A percentile compares a stretch with the other conserved stretches of the same genome.
Conservation (phyloP, 805 yeast species). For the Candida lessepsii region DNA sequence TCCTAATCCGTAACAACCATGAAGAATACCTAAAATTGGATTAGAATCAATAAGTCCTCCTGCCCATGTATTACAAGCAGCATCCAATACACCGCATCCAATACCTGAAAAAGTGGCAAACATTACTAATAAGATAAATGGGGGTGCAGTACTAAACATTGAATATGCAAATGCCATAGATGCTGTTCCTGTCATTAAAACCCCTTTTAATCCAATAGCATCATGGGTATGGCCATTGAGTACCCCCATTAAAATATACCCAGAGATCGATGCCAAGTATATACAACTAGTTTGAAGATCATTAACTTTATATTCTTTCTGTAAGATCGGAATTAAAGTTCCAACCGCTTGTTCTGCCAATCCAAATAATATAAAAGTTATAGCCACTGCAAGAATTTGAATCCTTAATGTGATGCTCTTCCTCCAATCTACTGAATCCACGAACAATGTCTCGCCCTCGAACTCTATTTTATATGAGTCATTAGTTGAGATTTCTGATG, state of each 20-base stretch:
- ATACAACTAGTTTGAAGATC: conserved; percentile 49
- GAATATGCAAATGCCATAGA: conserved; percentile 39
- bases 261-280: conserved; percentile 52
- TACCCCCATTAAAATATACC: conserved; percentile 55
- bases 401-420: conserved; percentile 34
- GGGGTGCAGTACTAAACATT: conserved; percentile 40
- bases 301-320: conserved; percentile 45
- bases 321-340: conserved; percentile 52
- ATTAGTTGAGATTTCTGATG: neutral
- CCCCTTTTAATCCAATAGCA: conserved; percentile 48
- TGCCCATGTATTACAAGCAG: conserved; percentile 53
- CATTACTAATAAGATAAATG: conserved; percentile 38
- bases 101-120: conserved; percentile 48
- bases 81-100: conserved; percentile 57
- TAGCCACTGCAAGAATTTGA: conserved; percentile 43
- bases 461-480: conserved; percentile 18
- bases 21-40: conserved; percentile 51
- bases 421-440: conserved; percentile 43
- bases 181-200: conserved; percentile 32
- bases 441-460: conserved; percentile 24
- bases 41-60: conserved; percentile 47
- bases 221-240: conserved; percentile 43
- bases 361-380: conserved; percentile 49
- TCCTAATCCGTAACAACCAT: conserved; percentile 54
- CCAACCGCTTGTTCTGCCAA: conserved; percentile 63